Evolutionary conservation across 352 stramenopile species (phyloP).

Genomic region (Globisporangium polare): DNA sequence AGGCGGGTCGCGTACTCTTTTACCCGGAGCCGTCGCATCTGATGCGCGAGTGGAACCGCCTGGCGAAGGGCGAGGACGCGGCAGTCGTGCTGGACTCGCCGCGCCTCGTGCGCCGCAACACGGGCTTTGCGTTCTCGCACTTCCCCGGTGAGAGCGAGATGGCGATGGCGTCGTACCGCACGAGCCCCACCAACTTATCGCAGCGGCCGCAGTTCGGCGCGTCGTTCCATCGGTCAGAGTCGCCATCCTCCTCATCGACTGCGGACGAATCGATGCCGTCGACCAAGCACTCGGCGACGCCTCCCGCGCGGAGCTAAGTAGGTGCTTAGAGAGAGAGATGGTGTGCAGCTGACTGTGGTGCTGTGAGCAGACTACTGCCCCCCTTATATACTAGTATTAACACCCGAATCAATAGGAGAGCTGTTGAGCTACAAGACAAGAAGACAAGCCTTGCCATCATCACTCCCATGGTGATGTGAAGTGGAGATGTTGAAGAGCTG

Average conservation of each 20-base stretch:
- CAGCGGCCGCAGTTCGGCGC: conserved; percentile 12
- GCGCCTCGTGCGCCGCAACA: conserved; percentile 78
- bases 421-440: neutral
- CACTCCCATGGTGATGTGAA: neutral
- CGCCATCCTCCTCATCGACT: conserved; percentile 45
- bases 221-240: conserved; percentile 20
- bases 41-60: conserved; percentile 88
- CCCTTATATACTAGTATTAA: conserved; percentile 10
- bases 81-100: conserved; percentile 56
- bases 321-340: neutral
- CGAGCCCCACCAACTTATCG: neutral
- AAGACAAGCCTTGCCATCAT: neutral
- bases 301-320: neutral
- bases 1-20: conserved; percentile 81
- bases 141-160: conserved; percentile 73
- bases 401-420: neutral
- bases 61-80: conserved; percentile 74
- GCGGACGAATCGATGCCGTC: conserved; percentile 54
- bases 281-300: conserved; percentile 20
- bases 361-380: neutral
- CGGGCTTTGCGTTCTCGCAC: conserved; percentile 86
- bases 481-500: neutral
- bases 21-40: conserved; percentile 86
- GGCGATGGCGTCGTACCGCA: conserved; percentile 44
- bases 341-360: neutral